Evolutionary conservation across 768 basidiomycete species (phyloP).

Genomic region (Mycena vitilis): DNA sequence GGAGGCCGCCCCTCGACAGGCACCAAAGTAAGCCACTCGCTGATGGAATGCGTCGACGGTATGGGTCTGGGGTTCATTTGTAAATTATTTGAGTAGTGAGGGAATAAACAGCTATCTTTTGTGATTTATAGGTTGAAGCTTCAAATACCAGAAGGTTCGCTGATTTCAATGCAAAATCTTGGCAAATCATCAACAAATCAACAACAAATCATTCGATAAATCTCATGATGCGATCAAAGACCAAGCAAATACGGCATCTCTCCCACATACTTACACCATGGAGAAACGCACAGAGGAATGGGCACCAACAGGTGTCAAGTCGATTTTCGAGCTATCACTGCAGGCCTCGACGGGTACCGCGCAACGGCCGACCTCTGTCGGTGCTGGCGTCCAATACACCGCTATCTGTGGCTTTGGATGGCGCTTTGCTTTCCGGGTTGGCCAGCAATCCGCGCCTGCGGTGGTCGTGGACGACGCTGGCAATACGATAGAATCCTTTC

Average conservation of each 20-base stretch:
- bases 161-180: too few species aligned
- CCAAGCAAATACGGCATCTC: neutral
- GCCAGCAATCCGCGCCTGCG: constrained; percentile 4
- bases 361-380: neutral
- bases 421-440: constrained; percentile 22
- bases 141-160: too few species aligned
- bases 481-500: constrained; percentile 20
- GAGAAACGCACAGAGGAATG: constrained; percentile 17
- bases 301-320: constrained; percentile 10
- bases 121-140: too few species aligned
- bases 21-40: too few species aligned
- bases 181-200: too few species aligned
- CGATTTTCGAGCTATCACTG: constrained; percentile 9
- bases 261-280: neutral
- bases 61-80: too few species aligned
- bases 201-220: too few species aligned
- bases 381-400: constrained; percentile 17
- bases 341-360: neutral
- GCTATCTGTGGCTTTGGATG: constrained; percentile 30
- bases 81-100: too few species aligned
- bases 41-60: too few species aligned
- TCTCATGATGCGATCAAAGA: neutral
- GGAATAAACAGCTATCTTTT: too few species aligned
- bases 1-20: too few species aligned
- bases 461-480: constrained; percentile 29